Percentiles rank a stretch among this genome's conserved stretches.
Evolutionary conservation across 176 grass and related monocot genomes (phyloP).

Genomic region (Oryza meyeriana): DNA sequence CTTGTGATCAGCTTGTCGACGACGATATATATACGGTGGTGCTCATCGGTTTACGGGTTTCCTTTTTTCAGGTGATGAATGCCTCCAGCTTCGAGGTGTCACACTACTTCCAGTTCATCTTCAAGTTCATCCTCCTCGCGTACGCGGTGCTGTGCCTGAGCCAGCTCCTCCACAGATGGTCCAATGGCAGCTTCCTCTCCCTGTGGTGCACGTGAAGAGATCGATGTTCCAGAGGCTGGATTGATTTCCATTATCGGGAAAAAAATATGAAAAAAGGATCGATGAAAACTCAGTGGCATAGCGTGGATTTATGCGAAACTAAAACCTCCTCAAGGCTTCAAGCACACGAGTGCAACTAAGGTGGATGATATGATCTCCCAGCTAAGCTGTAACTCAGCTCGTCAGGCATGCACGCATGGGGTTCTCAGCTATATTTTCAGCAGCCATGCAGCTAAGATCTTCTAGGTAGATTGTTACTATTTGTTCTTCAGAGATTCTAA

Average conservation of each 20-base stretch:
- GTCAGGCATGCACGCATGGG: background rate
- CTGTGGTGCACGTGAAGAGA: slow-evolving; percentile 27
- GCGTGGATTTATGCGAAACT: background rate
- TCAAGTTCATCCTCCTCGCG: slow-evolving; percentile 58
- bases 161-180: slow-evolving; percentile 52
- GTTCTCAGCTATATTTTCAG: background rate
- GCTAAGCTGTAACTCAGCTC: background rate
- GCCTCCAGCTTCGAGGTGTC: slow-evolving; percentile 42
- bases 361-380: background rate
- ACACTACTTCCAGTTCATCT: slow-evolving; percentile 52
- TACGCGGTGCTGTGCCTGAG: slow-evolving; percentile 59
- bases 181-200: slow-evolving; percentile 32
- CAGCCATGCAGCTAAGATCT: background rate
- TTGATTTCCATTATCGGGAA: background rate
- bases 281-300: background rate
- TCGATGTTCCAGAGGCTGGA: background rate
- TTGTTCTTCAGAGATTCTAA: slow-evolving; percentile 1
- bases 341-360: background rate
- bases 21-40: no score
- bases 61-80: slow-evolving; percentile 38
- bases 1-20: background rate
- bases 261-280: background rate
- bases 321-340: background rate
- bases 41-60: background rate
- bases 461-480: slow-evolving; percentile 23